Base-by-base conservation (phyloP, 345 rosid genomes). In the Aquilaria yunnanensis region DNA sequence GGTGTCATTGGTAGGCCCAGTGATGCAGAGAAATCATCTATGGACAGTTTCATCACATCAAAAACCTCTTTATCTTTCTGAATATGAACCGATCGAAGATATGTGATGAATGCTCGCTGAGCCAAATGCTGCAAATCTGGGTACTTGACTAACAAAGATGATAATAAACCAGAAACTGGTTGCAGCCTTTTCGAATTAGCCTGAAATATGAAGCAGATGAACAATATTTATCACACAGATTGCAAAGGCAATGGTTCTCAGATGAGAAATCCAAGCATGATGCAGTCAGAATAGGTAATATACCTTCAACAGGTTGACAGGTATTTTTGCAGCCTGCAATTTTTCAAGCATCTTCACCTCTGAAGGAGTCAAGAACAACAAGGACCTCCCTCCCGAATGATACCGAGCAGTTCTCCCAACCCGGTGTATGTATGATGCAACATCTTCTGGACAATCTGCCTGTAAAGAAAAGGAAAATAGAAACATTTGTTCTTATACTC, bases 391-490 rank as follows among this genome's bases (percentile, higher is more conserved):
- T 37, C 78, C 75, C 34, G 90, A 74, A 50, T 61, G 69, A 76
- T 83, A 85, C 43, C 99, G 92, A 62, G 99, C 99, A 16, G 99
- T 94, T 32, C 97, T 96, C 54, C 99, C 99, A 73, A 86, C 99
- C 74, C 99, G 89, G 70, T 94, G 96, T 65, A 90, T 88, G 85
- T 94, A 94, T 59, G 96, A 81, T 61, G 85, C 81, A 67, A 86
- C 95, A 72, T 94, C 92, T 48, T 94, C 99, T 12, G 99, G 99
- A 76, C 97, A 90, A 73, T 94, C 97, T 64, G 85, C 77, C 99
- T 94, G 77, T 16, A 52, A 50, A 52, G 47, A 58, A 30, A 65
- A 50, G 65, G 32, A 54, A 57, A 58, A 54, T 43, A 51, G 54
- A 52, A 13, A 5, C 8, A 3, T 9, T 37, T 37, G 8, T 9